phyloP scores from a whole-genome alignment of 345 rosid species.

The Salix viminalis region DNA sequence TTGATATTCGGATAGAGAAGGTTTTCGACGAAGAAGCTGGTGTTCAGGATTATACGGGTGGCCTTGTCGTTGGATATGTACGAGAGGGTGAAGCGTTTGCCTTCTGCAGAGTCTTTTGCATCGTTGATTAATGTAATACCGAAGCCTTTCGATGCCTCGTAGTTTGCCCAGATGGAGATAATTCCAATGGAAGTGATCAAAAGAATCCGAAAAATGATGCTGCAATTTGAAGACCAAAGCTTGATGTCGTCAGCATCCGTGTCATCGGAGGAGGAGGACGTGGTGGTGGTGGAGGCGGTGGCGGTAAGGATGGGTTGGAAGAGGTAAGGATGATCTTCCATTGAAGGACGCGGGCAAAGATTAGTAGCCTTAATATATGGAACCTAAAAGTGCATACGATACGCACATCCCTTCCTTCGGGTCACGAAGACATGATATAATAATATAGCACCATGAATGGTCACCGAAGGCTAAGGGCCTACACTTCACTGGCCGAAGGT shows the following conservation, averaged over 20 bases:
- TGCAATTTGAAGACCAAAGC: background rate
- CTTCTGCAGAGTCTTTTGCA: constrained; percentile 4
- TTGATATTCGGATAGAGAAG: constrained; percentile 29
- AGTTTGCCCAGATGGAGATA: constrained; percentile 57
- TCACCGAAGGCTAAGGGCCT: background rate
- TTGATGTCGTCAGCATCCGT: background rate
- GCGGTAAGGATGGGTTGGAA: background rate
- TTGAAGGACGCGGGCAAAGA: background rate
- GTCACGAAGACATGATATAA: no score
- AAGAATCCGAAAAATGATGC: constrained; percentile 32
- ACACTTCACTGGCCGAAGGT: background rate
- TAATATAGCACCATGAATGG: background rate
- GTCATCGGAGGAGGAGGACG: background rate
- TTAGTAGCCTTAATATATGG: no score
- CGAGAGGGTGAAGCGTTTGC: constrained; percentile 39
- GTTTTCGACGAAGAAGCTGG: constrained; percentile 38
- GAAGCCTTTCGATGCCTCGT: constrained; percentile 54
- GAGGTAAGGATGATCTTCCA: constrained; percentile 37
- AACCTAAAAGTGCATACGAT: no score
- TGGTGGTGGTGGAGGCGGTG: background rate
- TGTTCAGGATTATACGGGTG: constrained; percentile 37
- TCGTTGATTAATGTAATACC: constrained; percentile 38
- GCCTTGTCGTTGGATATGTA: constrained; percentile 54
- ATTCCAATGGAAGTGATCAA: constrained; percentile 32
- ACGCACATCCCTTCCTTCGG: no score